phyloP scores from a whole-genome alignment of 1,284 basidiomycete genomes.

The Cryptococcus sp. region DNA sequence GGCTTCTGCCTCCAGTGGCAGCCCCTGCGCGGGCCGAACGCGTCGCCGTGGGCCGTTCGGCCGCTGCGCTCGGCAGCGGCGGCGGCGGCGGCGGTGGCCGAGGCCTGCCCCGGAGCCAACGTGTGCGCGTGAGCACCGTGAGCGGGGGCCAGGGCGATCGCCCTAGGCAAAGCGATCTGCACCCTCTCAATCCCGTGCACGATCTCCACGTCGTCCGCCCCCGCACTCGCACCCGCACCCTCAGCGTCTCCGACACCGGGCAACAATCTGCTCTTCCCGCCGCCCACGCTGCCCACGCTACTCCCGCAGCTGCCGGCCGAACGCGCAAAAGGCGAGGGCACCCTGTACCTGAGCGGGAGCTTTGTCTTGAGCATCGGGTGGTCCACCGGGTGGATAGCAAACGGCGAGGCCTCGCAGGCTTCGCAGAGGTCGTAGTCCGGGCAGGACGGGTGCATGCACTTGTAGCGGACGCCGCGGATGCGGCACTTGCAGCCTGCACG shows the following conservation, averaged over 20 bases:
- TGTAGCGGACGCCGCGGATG: constrained; percentile 45
- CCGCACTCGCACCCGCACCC: too few relatives aligned
- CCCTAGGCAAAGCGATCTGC: too few relatives aligned
- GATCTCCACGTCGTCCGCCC: too few relatives aligned
- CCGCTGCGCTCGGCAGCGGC: background rate
- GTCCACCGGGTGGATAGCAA: constrained; percentile 65
- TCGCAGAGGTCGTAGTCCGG: constrained; percentile 80
- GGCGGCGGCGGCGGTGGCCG: background rate
- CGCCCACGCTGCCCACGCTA: background rate
- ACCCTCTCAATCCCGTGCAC: too few relatives aligned
- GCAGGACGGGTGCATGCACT: constrained; percentile 75
- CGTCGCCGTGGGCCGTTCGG: constrained; percentile 17
- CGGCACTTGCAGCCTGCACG: constrained; percentile 31
- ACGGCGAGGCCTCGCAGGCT: constrained; percentile 74
- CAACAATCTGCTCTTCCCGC: too few relatives aligned
- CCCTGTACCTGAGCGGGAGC: constrained; percentile 38
- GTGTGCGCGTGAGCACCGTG: too few relatives aligned
- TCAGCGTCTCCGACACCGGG: too few relatives aligned
- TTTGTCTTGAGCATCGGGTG: constrained; percentile 81
- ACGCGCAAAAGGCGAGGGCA: constrained; percentile 25
- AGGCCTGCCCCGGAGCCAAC: too few relatives aligned
- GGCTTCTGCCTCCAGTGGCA: constrained; percentile 15
- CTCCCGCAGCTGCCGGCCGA: background rate
- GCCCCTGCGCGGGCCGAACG: constrained; percentile 18
- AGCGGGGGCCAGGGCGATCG: too few relatives aligned